Evolutionary conservation across 176 grass and related monocot species (phyloP), one percentile per base, ranked within the genome.

Genomic region (Phragmites australis): DNA sequence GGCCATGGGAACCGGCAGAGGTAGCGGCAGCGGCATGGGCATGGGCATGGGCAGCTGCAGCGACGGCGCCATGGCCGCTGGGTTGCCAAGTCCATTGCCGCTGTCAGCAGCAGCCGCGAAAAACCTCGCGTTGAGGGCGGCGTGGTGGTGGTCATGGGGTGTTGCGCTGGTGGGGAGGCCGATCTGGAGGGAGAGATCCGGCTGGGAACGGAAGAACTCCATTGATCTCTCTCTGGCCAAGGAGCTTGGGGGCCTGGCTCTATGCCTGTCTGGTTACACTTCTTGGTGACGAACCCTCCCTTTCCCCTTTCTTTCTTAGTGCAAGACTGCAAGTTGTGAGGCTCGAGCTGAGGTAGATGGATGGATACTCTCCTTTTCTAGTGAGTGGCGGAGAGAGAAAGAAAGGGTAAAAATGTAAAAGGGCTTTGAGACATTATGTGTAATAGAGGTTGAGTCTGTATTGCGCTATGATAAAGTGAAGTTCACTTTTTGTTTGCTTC

Each of bases 141-240:
- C 39, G 62, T 83, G 53, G 41, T 85, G 70, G 41, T 81, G 82
- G 53, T 71, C 34, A 63, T 72, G 65, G 21, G 73, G 32, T 46
- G 62, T 48, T 47, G 53, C 61, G 43, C 19, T 64, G 32, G 85
- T 78, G 18, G 91, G 87, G 37, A 87, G 83, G 22, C 94, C 93
- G 70, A 97, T 92, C 72, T 97, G 94, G 74, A 97, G 89, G 65
- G 94, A 97, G 9, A 97, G 82, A 77, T 97, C 91, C 45, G 94
- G 91, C 67, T 92, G 89, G 47, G 94, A 82, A 76, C 84, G 83
- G 77, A 94, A 94, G 57, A 97, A 80, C 87, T 97, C 89, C 94
- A 97, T 97, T 30, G 76, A 60, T 79, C 59, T 81, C 87, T 54
- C 40, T 31, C 29, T 22, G 12, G 39, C 21, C 22, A 43, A 46